Evolutionary conservation across 257 asterid genomes (phyloP).

Genomic region (Solanum virginianum): DNA sequence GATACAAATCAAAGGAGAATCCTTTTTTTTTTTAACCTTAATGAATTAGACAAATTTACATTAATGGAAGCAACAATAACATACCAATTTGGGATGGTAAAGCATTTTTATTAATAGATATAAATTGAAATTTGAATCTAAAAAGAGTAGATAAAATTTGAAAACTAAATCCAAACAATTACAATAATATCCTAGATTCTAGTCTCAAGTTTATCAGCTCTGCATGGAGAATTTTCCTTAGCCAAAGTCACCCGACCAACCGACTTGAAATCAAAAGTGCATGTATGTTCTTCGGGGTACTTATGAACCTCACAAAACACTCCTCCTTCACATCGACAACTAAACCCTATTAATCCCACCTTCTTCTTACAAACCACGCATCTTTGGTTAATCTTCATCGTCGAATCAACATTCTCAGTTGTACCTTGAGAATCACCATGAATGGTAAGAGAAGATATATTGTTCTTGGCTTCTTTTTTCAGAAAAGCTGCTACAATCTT

Average conservation of each 20-base stretch:
- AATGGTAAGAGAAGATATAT: not conserved
- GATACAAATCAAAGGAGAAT: not conserved
- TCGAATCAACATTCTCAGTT: not conserved
- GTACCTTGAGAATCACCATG: not conserved
- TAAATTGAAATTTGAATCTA: not conserved
- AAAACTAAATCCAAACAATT: not conserved
- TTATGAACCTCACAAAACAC: not conserved
- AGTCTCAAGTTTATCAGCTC: not conserved
- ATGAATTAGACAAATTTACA: not conserved
- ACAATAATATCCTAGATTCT: not conserved
- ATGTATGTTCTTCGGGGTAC: not conserved
- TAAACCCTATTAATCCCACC: not conserved
- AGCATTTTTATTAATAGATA: not conserved
- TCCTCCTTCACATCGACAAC: not conserved
- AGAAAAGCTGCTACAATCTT: not conserved
- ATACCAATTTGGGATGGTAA: not conserved
- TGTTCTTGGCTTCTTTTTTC: no score
- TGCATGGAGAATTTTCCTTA: not conserved
- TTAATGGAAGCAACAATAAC: not conserved
- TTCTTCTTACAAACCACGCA: not conserved
- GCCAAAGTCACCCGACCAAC: not conserved
- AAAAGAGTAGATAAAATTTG: not conserved
- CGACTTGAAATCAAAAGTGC: not conserved
- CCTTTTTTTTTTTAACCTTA: not conserved
- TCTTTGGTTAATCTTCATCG: not conserved